Base-by-base conservation (phyloP, 106 monocot species). In the Narthecium ossifragum region DNA sequence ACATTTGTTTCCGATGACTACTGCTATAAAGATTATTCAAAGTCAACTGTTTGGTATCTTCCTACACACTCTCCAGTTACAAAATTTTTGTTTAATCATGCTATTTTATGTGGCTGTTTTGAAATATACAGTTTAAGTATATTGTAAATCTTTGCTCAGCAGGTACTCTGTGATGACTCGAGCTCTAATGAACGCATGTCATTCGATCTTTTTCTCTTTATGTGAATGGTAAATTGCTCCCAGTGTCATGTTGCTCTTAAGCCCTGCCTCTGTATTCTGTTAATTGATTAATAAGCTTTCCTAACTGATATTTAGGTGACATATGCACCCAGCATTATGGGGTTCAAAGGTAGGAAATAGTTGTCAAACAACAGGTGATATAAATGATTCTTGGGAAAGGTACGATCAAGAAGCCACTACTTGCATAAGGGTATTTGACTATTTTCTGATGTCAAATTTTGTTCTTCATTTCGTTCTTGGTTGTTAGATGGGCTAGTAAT, bases 331-430 rank as follows among this genome's bases (percentile, higher is more conserved):
- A 26, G 83, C 86, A 32, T 63, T 77, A 1, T 90, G 90, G 90
- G 85, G 69, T 25, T 33, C 51, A 2, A 58, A 45, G 28, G 15
- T 75, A 1, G 85, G 90, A 32, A 90, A 90, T 47, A 90, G 85
- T 55, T 90, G 85, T 85, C 79, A 82, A 68, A 91, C 90, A 32
- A 85, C 85, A 34, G 68, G 65, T 54, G 90, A 85, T 62, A 91
- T 91, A 22, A 34, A 55, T 10, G 85, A 91, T 71, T 40, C 48
- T 27, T 85, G 85, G 85, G 82, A 79, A 3, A 85, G 79, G 85
- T 85, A 33, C 27, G 37, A 28, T 53, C 37, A 23, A n/a, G n/a
- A n/a, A n/a, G n/a, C n/a, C n/a, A n/a, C n/a, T n/a, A n/a, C n/a
- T n/a, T n/a, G n/a, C n/a, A n/a, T n/a, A n/a, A n/a, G n/a, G n/a